These are phyloP conservation scores for Stenogyne calaminthoides DNA, from an alignment of 305 asterid genomes.

Conservation along the genomic window DNA sequence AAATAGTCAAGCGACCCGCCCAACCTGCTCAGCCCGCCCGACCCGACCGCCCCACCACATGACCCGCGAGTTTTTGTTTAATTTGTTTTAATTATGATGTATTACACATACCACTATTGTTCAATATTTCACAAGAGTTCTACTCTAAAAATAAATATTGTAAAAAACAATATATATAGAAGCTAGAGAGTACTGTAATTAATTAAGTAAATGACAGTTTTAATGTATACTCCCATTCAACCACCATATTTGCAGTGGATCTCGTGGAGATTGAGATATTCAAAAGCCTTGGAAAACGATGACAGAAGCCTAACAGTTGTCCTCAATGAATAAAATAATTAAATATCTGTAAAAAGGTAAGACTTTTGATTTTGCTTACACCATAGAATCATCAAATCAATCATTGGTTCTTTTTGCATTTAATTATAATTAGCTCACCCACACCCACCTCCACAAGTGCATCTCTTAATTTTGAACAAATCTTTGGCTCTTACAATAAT, in stretches of 20 bases:
- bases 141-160: no score
- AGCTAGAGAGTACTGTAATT: background rate
- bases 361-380: slow-evolving; percentile 56
- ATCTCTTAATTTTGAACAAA: background rate
- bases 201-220: background rate
- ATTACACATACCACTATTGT: no score
- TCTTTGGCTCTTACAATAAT: background rate
- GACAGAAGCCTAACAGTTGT: slow-evolving; percentile 81
- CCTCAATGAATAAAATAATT: slow-evolving; percentile 44
- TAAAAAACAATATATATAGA: no score
- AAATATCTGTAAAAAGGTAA: slow-evolving; percentile 35
- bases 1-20: no score
- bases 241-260: slow-evolving; percentile 75
- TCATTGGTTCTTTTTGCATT: slow-evolving; percentile 47
- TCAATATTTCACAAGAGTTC: no score
- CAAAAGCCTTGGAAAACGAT: slow-evolving; percentile 40
- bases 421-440: background rate
- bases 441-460: background rate
- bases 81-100: no score
- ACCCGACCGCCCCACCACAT: no score
- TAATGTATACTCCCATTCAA: slow-evolving; percentile 35
- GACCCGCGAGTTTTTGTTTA: no score
- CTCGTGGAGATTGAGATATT: slow-evolving; percentile 60
- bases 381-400: slow-evolving; percentile 54
- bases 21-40: no score